Percentiles rank a stretch among this genome's conserved stretches.
These are phyloP conservation scores for Durio zibethinus DNA, from an alignment of 345 rosid species.

Conservation along the genomic window DNA sequence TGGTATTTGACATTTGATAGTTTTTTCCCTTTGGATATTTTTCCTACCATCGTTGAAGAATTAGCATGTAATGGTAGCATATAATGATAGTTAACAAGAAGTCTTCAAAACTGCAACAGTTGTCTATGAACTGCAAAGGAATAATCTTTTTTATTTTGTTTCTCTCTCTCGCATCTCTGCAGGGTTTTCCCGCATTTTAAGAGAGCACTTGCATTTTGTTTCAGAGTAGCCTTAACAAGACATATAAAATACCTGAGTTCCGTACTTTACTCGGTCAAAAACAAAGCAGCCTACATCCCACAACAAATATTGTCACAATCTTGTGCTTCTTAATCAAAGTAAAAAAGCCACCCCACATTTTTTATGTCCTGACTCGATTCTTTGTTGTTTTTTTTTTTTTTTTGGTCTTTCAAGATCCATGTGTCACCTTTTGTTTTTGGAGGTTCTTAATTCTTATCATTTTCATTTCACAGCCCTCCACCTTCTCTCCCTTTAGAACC, in stretches of 20 bases:
- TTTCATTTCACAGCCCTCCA: slow-evolving; percentile 22
- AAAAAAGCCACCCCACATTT: slow-evolving; percentile 13
- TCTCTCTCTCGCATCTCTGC: not conserved
- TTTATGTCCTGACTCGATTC: slow-evolving; percentile 6
- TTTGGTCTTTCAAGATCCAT: not conserved
- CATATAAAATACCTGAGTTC: not conserved
- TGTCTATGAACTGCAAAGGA: not conserved
- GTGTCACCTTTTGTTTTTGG: not conserved
- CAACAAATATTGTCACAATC: not conserved
- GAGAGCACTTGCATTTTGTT: not conserved
- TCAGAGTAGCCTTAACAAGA: not conserved
- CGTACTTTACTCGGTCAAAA: slow-evolving; percentile 22
- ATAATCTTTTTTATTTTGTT: not conserved
- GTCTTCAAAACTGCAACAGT: not conserved
- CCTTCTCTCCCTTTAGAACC: slow-evolving; percentile 1
- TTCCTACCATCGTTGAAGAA: not conserved
- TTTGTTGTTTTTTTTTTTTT: not conserved
- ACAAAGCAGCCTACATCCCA: slow-evolving; percentile 10
- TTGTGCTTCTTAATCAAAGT: not conserved
- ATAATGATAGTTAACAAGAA: not conserved
- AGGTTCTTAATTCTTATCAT: not conserved
- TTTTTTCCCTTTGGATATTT: not conserved
- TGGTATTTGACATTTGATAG: not conserved
- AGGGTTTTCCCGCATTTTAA: not conserved
- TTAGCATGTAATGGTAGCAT: no score